Conservation (phyloP, 2,329 filamentous ascomycete genomes). For the Periconia macrospinosa region DNA sequence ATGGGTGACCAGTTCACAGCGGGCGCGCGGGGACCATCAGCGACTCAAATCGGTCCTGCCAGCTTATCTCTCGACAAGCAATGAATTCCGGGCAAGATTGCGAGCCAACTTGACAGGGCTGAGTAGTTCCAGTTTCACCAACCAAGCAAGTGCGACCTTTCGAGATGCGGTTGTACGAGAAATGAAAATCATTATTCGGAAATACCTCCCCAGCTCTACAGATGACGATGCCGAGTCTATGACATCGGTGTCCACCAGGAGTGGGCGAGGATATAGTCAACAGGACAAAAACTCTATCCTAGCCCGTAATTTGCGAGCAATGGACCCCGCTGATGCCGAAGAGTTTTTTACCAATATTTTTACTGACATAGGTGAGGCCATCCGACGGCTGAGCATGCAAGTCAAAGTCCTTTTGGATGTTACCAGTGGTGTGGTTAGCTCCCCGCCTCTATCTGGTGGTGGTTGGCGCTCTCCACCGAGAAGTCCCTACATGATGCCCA, state of each 20-base stretch:
- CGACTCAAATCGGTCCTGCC: slow-evolving; percentile 72
- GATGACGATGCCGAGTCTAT: slow-evolving; percentile 93
- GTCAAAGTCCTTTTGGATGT: slow-evolving; percentile 95
- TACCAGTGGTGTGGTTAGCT: slow-evolving; percentile 69
- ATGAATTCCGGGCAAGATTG: slow-evolving; percentile 70
- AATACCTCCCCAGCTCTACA: slow-evolving; percentile 84
- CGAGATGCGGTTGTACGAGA: slow-evolving; percentile 83
- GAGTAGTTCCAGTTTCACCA: slow-evolving; percentile 78
- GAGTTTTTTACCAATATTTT: slow-evolving; percentile 81
- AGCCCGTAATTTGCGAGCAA: slow-evolving; percentile 80
- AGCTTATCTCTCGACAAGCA: slow-evolving; percentile 74
- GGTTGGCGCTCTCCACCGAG: slow-evolving; percentile 51
- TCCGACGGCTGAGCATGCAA: slow-evolving; percentile 84
- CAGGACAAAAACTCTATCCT: slow-evolving; percentile 89
- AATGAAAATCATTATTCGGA: slow-evolving; percentile 80
- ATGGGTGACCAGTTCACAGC: slow-evolving; percentile 78
- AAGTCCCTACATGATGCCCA: slow-evolving; percentile 47
- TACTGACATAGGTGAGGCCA: slow-evolving; percentile 80
- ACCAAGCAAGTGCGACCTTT: slow-evolving; percentile 79
- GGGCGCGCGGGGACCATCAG: slow-evolving; percentile 68
- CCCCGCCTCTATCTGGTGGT: slow-evolving; percentile 41
- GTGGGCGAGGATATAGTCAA: slow-evolving; percentile 66
- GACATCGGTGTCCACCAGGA: slow-evolving; percentile 79
- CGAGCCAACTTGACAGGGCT: slow-evolving; percentile 74
- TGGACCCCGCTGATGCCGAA: slow-evolving; percentile 85